A percentile compares a stretch with the other conserved stretches of the same genome.
phyloP scores from a whole-genome alignment of 306 rosid species.

The Abrus precatorius region DNA sequence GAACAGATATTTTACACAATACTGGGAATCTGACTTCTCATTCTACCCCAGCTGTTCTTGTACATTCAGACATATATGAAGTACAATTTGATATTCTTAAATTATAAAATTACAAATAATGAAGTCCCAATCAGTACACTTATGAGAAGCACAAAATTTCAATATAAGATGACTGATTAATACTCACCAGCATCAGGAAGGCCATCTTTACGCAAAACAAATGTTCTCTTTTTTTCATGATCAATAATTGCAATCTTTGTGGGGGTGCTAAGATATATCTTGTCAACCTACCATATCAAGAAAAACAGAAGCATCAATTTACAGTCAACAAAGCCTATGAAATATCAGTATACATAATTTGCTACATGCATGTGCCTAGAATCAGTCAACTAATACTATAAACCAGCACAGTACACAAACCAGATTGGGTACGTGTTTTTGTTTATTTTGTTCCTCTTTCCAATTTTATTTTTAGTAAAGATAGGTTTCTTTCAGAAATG shows the following conservation, averaged over 20 bases:
- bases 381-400: background rate
- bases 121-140: slow-evolving; percentile 17
- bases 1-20: slow-evolving; percentile 11
- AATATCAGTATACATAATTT: slow-evolving; percentile 37
- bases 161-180: slow-evolving; percentile 38
- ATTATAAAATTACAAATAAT: background rate
- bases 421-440: background rate
- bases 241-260: slow-evolving; percentile 96
- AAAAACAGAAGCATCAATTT: slow-evolving; percentile 37
- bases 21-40: background rate
- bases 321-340: slow-evolving; percentile 26
- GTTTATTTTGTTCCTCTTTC: background rate
- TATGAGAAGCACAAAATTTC: background rate
- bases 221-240: slow-evolving; percentile 96
- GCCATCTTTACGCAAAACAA: slow-evolving; percentile 94
- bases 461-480: background rate
- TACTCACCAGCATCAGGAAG: slow-evolving; percentile 99
- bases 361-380: slow-evolving; percentile 16
- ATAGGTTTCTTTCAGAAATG: slow-evolving; percentile 16
- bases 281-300: slow-evolving; percentile 77
- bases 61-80: slow-evolving; percentile 9
- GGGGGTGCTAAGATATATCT: slow-evolving; percentile 93
- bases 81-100: background rate
- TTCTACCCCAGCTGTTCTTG: background rate
- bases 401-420: background rate